These are phyloP conservation scores for Rosa chinensis DNA, from an alignment of 306 rosid genomes.

Conservation along the genomic window DNA sequence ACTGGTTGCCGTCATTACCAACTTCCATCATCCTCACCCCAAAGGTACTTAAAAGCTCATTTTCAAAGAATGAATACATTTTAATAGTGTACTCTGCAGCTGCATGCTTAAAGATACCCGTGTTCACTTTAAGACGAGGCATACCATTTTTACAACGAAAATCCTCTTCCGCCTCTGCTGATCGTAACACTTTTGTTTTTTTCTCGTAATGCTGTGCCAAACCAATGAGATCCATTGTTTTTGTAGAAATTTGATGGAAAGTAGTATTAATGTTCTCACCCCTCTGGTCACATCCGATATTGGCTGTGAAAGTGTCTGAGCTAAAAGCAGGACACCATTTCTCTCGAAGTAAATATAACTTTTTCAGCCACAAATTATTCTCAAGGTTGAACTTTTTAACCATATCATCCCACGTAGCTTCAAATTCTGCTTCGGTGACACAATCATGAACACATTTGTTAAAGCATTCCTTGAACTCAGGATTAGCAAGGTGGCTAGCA, in stretches of 20 bases:
- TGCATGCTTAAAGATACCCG: slow-evolving; percentile 21
- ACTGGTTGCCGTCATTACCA: background rate
- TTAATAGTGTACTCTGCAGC: slow-evolving; percentile 17
- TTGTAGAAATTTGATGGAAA: slow-evolving; percentile 24
- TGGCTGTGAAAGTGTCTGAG: slow-evolving; percentile 9
- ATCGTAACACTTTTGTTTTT: background rate
- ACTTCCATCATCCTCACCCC: slow-evolving; percentile 21
- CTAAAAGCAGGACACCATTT: slow-evolving; percentile 24
- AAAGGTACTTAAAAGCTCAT: slow-evolving; percentile 20
- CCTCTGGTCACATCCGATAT: slow-evolving; percentile 3
- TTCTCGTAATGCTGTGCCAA: slow-evolving; percentile 20
- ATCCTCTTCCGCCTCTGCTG: slow-evolving; percentile 20
- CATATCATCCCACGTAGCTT: slow-evolving; percentile 6
- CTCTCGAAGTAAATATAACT: slow-evolving; percentile 8
- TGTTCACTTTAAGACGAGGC: slow-evolving; percentile 16
- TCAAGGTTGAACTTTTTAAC: slow-evolving; percentile 14
- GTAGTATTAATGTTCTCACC: slow-evolving; percentile 10
- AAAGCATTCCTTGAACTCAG: slow-evolving; percentile 12
- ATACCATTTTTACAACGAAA: slow-evolving; percentile 22
- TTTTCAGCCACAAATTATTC: background rate
- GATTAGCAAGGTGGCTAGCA: background rate
- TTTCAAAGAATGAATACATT: slow-evolving; percentile 18
- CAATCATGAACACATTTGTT: slow-evolving; percentile 13
- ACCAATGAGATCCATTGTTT: slow-evolving; percentile 18
- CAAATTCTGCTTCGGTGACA: slow-evolving; percentile 13